These are phyloP conservation scores for Raffaelea albimanens DNA, from an alignment of 2,329 filamentous ascomycete genomes.

Conservation along the genomic window DNA sequence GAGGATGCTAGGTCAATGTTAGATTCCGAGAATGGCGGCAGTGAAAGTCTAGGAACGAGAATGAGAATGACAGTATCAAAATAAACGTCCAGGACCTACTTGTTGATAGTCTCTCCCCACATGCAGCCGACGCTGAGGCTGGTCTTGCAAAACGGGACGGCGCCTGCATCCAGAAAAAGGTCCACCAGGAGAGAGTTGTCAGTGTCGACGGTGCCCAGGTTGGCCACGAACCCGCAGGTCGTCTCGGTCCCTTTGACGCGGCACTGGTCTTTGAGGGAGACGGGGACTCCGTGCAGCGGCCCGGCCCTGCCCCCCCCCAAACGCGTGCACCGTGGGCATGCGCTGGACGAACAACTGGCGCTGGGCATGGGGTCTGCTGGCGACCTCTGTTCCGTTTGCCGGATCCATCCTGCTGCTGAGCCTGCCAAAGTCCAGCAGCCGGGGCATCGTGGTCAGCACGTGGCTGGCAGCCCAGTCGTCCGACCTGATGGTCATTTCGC, in stretches of 20 bases:
- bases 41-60: no score
- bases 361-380: constrained; percentile 26
- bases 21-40: no score
- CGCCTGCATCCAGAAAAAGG: constrained; percentile 35
- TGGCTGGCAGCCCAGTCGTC: constrained; percentile 39
- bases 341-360: constrained; percentile 28
- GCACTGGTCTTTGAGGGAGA: constrained; percentile 64
- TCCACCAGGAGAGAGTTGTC: constrained; percentile 28
- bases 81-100: constrained; percentile 23
- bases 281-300: constrained; percentile 54
- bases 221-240: constrained; percentile 52
- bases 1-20: constrained; percentile 27
- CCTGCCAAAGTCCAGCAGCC: constrained; percentile 28
- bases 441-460: constrained; percentile 38
- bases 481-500: constrained; percentile 28
- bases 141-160: constrained; percentile 46
- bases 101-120: constrained; percentile 56
- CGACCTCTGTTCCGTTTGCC: constrained; percentile 33
- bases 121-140: constrained; percentile 32
- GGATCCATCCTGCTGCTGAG: constrained; percentile 34
- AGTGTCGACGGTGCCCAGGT: constrained; percentile 46
- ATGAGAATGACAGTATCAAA: no score
- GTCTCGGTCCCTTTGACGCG: constrained; percentile 47
- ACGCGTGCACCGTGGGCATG: constrained; percentile 30
- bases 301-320: constrained; percentile 41